A percentile compares a stretch with the other conserved stretches of the same genome.
Conservation (phyloP, 345 rosid species). For the Brassica rapa region DNA sequence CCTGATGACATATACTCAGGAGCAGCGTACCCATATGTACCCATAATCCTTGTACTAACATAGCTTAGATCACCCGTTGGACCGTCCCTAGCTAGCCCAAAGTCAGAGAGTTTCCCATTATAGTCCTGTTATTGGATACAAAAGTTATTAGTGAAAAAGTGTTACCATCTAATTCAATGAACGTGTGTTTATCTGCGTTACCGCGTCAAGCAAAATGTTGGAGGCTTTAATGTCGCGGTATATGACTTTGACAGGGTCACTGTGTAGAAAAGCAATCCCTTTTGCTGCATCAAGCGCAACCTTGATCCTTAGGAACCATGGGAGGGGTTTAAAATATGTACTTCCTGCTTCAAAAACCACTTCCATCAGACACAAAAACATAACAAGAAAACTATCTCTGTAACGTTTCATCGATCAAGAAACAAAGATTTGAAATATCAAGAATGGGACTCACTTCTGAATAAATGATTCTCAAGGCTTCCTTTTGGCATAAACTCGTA, state of each 20-base stretch:
- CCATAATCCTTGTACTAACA: conserved; percentile 92
- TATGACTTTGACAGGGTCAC: conserved; percentile 80
- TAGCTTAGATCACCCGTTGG: conserved; percentile 78
- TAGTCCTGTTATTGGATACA: conserved; percentile 52
- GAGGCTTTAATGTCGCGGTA: conserved; percentile 91
- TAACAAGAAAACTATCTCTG: neutral
- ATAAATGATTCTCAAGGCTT: conserved; percentile 93
- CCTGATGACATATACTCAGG: conserved; percentile 69
- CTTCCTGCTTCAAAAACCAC: conserved; percentile 55
- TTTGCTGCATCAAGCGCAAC: conserved; percentile 93
- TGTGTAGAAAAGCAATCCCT: conserved; percentile 91
- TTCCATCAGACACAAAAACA: conserved; percentile 4
- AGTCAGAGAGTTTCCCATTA: conserved; percentile 82
- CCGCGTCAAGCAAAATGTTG: conserved; percentile 80
- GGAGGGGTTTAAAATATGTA: conserved; percentile 74
- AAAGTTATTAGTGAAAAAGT: neutral
- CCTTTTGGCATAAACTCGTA: conserved; percentile 97
- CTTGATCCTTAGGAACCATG: conserved; percentile 84
- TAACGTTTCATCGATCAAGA: neutral
- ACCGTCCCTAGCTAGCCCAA: conserved; percentile 94
- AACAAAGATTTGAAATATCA: neutral
- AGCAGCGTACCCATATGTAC: conserved; percentile 69
- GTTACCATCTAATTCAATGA: no score
- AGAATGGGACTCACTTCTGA: conserved; percentile 65
- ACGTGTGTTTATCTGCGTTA: conserved; percentile 13